These are phyloP conservation scores for Mangifera indica DNA, from an alignment of 345 rosid species.

Conservation along the genomic window DNA sequence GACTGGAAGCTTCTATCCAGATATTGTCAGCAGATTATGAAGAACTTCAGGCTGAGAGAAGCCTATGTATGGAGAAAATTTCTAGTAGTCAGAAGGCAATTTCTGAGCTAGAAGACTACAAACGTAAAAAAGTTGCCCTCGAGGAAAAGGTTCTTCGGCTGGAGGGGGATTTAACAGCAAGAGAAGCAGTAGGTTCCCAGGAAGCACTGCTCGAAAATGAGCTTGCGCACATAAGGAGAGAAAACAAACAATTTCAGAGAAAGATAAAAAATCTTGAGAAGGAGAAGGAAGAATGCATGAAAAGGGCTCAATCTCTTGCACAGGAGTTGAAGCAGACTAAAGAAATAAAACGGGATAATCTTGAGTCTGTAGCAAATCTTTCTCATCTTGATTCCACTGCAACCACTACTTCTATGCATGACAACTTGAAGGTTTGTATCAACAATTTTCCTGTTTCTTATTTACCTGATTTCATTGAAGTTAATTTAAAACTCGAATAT, in stretches of 20 bases:
- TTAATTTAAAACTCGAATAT: neutral
- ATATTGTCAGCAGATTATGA: conserved; percentile 49
- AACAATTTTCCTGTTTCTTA: conserved; percentile 1
- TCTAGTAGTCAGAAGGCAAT: conserved; percentile 41
- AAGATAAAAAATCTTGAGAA: conserved; percentile 46
- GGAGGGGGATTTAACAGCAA: conserved; percentile 65
- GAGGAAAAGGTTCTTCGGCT: conserved; percentile 65
- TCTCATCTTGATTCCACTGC: conserved; percentile 12
- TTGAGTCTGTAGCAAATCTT: conserved; percentile 18
- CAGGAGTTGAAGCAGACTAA: conserved; percentile 31
- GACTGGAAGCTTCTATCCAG: conserved; percentile 55
- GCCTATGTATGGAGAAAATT: conserved; percentile 30
- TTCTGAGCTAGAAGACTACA: conserved; percentile 47
- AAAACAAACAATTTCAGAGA: conserved; percentile 51
- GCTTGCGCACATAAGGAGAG: conserved; percentile 55
- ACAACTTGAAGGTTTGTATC: conserved; percentile 31
- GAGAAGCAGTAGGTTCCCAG: conserved; percentile 52
- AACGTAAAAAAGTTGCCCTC: conserved; percentile 44
- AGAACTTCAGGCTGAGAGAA: conserved; percentile 44
- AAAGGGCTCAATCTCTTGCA: conserved; percentile 35
- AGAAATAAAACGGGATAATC: conserved; percentile 19
- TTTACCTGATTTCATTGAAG: conserved; percentile 6
- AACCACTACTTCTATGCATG: conserved; percentile 15
- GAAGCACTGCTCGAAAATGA: conserved; percentile 57
- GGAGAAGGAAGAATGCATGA: conserved; percentile 47